Evolutionary conservation across 2,329 filamentous ascomycete genomes (phyloP), one percentile per base, ranked within the genome.

Genomic region (Geoglossum cookeanum): DNA sequence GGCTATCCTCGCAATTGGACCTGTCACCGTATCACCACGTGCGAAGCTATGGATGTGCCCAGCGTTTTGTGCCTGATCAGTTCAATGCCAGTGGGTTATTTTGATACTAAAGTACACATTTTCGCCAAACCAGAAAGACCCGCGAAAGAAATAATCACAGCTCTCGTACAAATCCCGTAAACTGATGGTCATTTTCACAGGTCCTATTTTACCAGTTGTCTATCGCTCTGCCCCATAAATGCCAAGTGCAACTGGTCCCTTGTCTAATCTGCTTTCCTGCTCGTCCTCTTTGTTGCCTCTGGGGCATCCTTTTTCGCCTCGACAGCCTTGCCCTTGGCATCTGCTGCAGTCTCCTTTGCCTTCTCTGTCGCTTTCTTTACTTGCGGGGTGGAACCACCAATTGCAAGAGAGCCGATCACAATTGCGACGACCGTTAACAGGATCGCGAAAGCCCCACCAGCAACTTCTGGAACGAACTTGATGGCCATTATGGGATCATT

Each of bases 381-480:
- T 65, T 83, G 79, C 62, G 85, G 79, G 51, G 85, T 78, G 15
- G 57, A 48, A 27, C 35, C 30, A 11, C 48, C 56, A 48, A 86
- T 72, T 54, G 75, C 72, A 60, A 70, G 74, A 65, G 77, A 76
- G 64, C 81, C 80, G 61, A 80, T 70, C 63, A 79, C 76, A 65
- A 91, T 70, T 63, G 84, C 80, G 60, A 94, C 68, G 63, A 92
- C 67, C 54, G 84, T 81, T 58, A 88, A 73, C 51, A 83, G 68
- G 62, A 89, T 69, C 63, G 83, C 85, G 67, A 76, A 85, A 66
- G 94, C 74, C 66, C 81, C 87, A 67, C 82, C 89, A 61, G 89
- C 87, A 64, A 94, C 84, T 74, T 96, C 92, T 63, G 92, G 92
- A 62, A 96, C 86, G 65, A 88, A 86, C 75, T 87, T 87, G 74